phyloP scores from a whole-genome alignment of 108 stramenopile species.

The Skeletonema marinoi region DNA sequence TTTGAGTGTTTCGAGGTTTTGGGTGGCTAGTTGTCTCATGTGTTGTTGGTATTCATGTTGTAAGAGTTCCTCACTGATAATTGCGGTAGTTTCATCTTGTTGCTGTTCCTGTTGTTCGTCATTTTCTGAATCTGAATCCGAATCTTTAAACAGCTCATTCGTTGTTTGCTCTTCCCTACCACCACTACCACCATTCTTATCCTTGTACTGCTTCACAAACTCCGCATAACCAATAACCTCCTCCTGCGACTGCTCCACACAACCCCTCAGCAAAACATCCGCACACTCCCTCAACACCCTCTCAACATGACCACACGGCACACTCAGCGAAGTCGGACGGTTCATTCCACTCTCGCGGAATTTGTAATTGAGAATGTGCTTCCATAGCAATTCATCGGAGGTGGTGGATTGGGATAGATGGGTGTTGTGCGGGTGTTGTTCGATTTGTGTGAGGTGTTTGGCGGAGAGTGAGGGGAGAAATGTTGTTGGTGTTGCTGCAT shows the following conservation, averaged over 20 bases:
- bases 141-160: too few relatives aligned
- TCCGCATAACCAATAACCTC: background rate
- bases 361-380: constrained; percentile 27
- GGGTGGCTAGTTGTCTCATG: background rate
- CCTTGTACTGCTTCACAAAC: background rate
- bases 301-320: background rate
- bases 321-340: constrained; percentile 12
- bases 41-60: background rate
- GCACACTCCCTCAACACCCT: background rate
- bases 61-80: background rate
- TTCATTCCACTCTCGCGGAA: constrained; percentile 19
- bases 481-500: background rate
- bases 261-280: background rate
- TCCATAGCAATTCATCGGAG: constrained; percentile 30
- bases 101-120: background rate
- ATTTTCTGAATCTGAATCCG: too few relatives aligned
- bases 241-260: background rate
- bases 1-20: background rate
- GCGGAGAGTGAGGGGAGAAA: constrained; percentile 20
- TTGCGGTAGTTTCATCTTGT: too few relatives aligned
- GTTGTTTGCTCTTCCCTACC: too few relatives aligned
- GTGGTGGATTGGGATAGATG: constrained; percentile 17
- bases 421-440: constrained; percentile 18
- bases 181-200: too few relatives aligned
- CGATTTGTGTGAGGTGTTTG: constrained; percentile 22